phyloP scores from a whole-genome alignment of 2,329 filamentous ascomycete genomes.

The Trichothecium roseum region DNA sequence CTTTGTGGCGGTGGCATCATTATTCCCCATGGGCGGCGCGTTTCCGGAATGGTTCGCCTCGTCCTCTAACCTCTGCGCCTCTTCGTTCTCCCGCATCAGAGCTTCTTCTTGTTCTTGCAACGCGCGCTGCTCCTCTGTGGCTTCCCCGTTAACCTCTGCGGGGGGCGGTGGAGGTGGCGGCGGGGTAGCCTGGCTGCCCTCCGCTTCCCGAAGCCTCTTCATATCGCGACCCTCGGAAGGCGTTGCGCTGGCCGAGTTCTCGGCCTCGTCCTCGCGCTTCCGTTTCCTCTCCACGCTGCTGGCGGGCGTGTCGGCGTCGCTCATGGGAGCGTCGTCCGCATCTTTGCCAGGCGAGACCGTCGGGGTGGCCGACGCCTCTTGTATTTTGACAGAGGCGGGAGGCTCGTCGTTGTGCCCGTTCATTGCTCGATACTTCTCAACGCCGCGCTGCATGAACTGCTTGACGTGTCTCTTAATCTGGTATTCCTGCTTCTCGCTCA shows the following conservation, averaged over 20 bases:
- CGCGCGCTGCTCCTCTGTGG: slow-evolving; percentile 31
- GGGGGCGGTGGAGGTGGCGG: slow-evolving; percentile 40
- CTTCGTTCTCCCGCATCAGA: slow-evolving; percentile 42
- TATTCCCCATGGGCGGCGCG: slow-evolving; percentile 12
- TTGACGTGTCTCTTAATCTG: slow-evolving; percentile 78
- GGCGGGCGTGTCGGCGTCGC: slow-evolving; percentile 35
- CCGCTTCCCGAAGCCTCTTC: slow-evolving; percentile 41
- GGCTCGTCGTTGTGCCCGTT: slow-evolving; percentile 27
- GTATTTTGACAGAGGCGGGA: too few relatives aligned
- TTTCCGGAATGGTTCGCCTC: slow-evolving; percentile 24
- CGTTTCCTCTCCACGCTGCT: slow-evolving; percentile 49
- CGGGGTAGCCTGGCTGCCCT: slow-evolving; percentile 23
- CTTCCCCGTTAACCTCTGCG: slow-evolving; percentile 4
- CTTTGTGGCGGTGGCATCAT: slow-evolving; percentile 10
- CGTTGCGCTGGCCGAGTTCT: slow-evolving; percentile 31
- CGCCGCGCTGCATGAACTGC: slow-evolving; percentile 78
- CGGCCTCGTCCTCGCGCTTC: slow-evolving; percentile 39
- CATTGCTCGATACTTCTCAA: slow-evolving; percentile 54
- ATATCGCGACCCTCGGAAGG: slow-evolving; percentile 40
- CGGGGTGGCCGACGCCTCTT: background rate
- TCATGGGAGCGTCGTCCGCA: slow-evolving; percentile 25
- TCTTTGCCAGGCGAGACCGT: slow-evolving; percentile 7
- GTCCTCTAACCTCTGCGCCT: slow-evolving; percentile 40
- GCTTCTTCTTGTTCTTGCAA: slow-evolving; percentile 40
- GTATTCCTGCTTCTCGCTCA: slow-evolving; percentile 67